A percentile compares a stretch with the other conserved stretches of the same genome.
Conservation (phyloP, 768 basidiomycete genomes). For the Fistulinella prunicolor region DNA sequence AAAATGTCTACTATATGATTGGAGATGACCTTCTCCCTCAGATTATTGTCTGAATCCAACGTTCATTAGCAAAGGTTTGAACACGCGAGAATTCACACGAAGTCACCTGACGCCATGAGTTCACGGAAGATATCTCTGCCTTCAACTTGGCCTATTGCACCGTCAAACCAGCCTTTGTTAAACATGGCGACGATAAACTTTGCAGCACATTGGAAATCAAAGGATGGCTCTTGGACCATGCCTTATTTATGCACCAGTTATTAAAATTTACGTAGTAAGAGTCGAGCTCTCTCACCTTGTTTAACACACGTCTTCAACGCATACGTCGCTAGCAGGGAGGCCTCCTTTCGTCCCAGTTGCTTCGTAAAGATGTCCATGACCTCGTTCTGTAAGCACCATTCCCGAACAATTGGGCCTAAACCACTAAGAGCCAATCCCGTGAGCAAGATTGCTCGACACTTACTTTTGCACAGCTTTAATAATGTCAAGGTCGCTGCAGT, state of each 20-base stretch:
- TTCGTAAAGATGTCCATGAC: background rate
- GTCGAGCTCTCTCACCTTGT: background rate
- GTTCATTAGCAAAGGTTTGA: background rate
- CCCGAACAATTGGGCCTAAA: background rate
- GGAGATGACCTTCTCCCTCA: background rate
- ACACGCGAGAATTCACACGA: background rate
- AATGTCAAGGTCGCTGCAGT: conserved; percentile 6
- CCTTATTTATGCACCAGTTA: background rate
- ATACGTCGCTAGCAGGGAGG: conserved; percentile 10
- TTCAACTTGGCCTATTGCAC: conserved; percentile 9
- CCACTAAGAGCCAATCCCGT: background rate
- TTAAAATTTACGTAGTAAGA: no score
- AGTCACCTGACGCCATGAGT: conserved; percentile 4
- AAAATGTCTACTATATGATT: background rate
- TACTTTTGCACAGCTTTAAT: conserved; percentile 10
- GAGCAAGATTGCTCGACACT: background rate
- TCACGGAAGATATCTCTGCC: conserved; percentile 1
- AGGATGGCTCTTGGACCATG: background rate
- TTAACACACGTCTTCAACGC: conserved; percentile 3
- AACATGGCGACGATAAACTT: background rate
- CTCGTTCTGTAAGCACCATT: background rate
- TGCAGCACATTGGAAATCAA: background rate
- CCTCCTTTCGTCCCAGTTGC: background rate
- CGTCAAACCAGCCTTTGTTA: conserved; percentile 14
- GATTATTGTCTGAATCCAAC: background rate